A percentile compares a stretch with the other conserved stretches of the same genome.
Conservation (phyloP, 2,329 filamentous ascomycete genomes). For the Neospermospora avenae region DNA sequence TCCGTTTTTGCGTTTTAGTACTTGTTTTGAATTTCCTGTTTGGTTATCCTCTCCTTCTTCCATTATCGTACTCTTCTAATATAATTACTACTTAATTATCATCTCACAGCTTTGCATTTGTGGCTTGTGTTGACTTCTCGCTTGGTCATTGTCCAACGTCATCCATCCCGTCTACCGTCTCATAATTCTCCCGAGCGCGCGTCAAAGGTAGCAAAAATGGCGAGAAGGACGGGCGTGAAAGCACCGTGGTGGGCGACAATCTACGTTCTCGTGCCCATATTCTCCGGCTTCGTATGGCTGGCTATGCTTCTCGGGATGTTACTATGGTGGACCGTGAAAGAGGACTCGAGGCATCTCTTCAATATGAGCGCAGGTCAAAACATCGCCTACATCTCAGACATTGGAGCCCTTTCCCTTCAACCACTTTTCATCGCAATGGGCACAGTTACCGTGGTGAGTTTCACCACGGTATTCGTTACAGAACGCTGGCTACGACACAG, state of each 20-base stretch:
- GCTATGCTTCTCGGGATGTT: constrained; percentile 23
- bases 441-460: constrained; percentile 67
- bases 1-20: background rate
- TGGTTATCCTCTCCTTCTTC: background rate
- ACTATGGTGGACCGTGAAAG: constrained; percentile 55
- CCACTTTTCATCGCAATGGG: constrained; percentile 74
- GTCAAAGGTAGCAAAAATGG: background rate
- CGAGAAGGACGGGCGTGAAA: background rate
- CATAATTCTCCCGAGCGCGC: background rate
- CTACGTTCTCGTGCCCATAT: constrained; percentile 19
- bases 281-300: constrained; percentile 25
- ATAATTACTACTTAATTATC: too few relatives aligned
- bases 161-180: too few relatives aligned
- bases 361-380: constrained; percentile 56
- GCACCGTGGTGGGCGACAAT: constrained; percentile 6
- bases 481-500: constrained; percentile 83
- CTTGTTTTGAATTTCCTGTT: background rate
- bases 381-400: constrained; percentile 63
- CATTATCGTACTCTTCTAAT: background rate
- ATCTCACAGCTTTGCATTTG: background rate
- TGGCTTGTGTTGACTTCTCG: background rate
- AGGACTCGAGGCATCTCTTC: constrained; percentile 48
- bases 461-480: constrained; percentile 73
- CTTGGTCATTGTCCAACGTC: background rate
- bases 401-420: constrained; percentile 59